These are phyloP conservation scores for Serendipita sp. DNA, from an alignment of 768 basidiomycete genomes.

Conservation along the genomic window DNA sequence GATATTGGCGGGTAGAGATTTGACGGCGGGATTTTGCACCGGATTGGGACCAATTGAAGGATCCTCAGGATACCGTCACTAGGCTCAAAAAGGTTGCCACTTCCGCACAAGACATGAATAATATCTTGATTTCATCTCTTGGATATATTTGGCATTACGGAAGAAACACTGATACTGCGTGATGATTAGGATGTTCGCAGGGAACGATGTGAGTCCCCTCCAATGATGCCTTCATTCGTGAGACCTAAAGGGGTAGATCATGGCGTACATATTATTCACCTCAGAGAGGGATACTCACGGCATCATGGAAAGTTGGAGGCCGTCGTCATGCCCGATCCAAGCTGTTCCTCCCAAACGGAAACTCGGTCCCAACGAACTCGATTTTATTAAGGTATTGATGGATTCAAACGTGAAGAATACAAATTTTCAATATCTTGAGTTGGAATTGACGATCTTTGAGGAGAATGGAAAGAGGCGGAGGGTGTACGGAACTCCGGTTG, in stretches of 20 bases:
- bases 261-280: neutral
- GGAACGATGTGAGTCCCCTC: conserved; percentile 9
- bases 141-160: too few species aligned
- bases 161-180: too few species aligned
- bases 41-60: neutral
- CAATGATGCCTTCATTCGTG: too few species aligned
- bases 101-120: conserved; percentile 10
- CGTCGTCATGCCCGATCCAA: neutral
- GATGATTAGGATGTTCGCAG: conserved; percentile 10
- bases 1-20: too few species aligned
- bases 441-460: conserved; percentile 7
- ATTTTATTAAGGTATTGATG: conserved; percentile 2
- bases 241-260: neutral
- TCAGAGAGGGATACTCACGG: neutral
- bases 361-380: neutral
- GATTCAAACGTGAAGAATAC: neutral
- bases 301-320: neutral
- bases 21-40: too few species aligned
- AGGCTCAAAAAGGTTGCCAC: conserved; percentile 8
- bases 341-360: too few species aligned
- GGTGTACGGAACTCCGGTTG: conserved; percentile 9
- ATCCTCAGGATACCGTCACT: neutral
- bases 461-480: conserved; percentile 7
- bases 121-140: too few species aligned
- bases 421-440: conserved; percentile 7